phyloP scores from a whole-genome alignment of 164 flowering plant genomes.

The Dillenia suffruticosa region DNA sequence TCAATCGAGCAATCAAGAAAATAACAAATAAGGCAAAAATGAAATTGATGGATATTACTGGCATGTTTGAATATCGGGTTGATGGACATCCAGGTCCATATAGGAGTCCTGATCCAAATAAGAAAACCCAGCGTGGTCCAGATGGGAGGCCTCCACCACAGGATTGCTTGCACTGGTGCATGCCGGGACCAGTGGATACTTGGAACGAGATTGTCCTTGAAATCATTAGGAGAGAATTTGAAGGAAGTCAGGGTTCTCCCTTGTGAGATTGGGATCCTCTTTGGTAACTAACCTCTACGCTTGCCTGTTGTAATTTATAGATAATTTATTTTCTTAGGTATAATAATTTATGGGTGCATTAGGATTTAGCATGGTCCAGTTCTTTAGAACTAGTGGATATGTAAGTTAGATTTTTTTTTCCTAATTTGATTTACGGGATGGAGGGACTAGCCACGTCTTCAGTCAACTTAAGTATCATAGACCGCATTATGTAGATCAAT shows the following conservation, averaged over 20 bases:
- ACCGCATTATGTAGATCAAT: no score
- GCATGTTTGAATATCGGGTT: slow-evolving; percentile 61
- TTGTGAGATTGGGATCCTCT: slow-evolving; percentile 12
- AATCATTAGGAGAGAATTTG: slow-evolving; percentile 58
- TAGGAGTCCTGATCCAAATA: slow-evolving; percentile 78
- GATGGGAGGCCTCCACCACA: slow-evolving; percentile 93
- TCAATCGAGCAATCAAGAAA: slow-evolving; percentile 51
- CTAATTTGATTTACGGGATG: no score
- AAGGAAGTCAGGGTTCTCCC: slow-evolving; percentile 18
- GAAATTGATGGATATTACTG: slow-evolving; percentile 84
- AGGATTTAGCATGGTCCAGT: no score
- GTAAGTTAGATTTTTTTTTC: no score
- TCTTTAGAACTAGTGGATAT: no score
- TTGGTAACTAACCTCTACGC: no score
- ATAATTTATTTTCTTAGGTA: no score
- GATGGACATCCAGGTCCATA: slow-evolving; percentile 99
- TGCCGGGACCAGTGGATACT: slow-evolving; percentile 98
- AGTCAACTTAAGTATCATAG: no score
- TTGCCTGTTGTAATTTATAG: no score
- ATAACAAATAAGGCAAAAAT: slow-evolving; percentile 44
- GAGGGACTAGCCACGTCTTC: no score
- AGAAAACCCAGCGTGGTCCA: slow-evolving; percentile 75
- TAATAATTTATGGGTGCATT: no score
- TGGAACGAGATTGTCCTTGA: slow-evolving; percentile 94
- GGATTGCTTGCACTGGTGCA: slow-evolving; percentile 99